Evolutionary conservation across 108 stramenopile genomes (phyloP).

Genomic region (Nitzschia inconspicua): DNA sequence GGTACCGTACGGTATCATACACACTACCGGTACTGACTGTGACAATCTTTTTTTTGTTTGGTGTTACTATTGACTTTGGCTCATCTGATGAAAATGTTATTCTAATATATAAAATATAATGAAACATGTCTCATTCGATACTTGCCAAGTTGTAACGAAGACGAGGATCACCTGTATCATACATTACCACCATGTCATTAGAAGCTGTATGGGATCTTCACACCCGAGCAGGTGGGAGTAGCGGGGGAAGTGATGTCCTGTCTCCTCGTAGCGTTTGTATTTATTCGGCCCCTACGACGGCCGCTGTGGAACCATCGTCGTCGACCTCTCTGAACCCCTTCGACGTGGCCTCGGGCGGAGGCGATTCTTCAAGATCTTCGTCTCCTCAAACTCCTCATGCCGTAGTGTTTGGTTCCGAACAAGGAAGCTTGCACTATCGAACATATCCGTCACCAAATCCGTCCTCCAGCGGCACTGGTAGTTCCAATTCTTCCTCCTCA

Average conservation of each 20-base stretch:
- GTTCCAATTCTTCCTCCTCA: constrained; percentile 2
- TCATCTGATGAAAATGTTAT: too few species aligned
- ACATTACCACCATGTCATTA: constrained; percentile 34
- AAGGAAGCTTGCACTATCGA: constrained; percentile 69
- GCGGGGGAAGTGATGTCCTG: background rate
- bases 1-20: too few species aligned
- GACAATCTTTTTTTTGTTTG: too few species aligned
- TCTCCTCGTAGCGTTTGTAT: constrained; percentile 38
- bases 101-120: too few species aligned
- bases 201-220: constrained; percentile 47
- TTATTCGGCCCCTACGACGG: constrained; percentile 19
- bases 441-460: constrained; percentile 32
- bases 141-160: too few species aligned
- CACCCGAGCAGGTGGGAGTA: background rate
- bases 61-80: too few species aligned
- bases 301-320: background rate
- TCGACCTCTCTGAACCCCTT: constrained; percentile 31
- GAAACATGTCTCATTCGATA: too few species aligned
- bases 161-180: too few species aligned
- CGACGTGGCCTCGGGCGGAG: constrained; percentile 16
- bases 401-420: constrained; percentile 72
- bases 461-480: background rate
- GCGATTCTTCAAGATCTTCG: too few species aligned
- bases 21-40: too few species aligned
- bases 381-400: constrained; percentile 24